Base-by-base conservation (phyloP, 805 yeast species). In the Vanderwaltozyma polyspora region DNA sequence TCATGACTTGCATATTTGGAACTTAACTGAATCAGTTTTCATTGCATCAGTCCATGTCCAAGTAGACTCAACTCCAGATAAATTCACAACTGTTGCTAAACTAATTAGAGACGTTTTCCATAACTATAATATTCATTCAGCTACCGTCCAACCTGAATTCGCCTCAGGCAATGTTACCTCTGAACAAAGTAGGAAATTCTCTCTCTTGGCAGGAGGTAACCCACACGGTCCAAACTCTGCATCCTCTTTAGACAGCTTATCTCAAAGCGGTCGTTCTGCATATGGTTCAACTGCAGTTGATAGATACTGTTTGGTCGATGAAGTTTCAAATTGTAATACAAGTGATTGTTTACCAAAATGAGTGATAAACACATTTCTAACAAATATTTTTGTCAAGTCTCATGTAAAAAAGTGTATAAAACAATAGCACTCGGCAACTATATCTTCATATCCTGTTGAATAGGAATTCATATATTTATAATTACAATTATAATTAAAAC, bases 1-100 rank as follows among this genome's bases (percentile, higher is more conserved):
- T 22, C 98, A 89, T 57, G 98, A 89, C 60, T 78, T 89, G 67
- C 98, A 89, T 59, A 78, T 89, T 38, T 89, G 98, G 98, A 89
- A 86, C 55, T 69, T 89, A 46, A 83, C 87, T 32, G 98, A 89
- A 60, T 79, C 77, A 40, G 70, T 82, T 36, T 69, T 76, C 44
- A 83, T 89, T 52, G 95, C 96, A 1, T 79, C 95, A 1, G 67
- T 91, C 40, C 98, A 89, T 56, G 80, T 86, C 27, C 83, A 85
- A 49, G 68, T 91, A 28, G 67, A 70, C 34, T 60, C 70, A 11
- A 64, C 70, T 9, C 80, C 85, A n/a, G 73, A 70, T 36, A 66
- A 72, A 18, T 91, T 85, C 55, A 59, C 79, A 36, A 58, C 62
- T n/a, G 70, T 82, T 33, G 93, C 94, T 7, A 67, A 75, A 32